Evolutionary conservation across 2,329 filamentous ascomycete species (phyloP).

Genomic region (Epichloe baconii): DNA sequence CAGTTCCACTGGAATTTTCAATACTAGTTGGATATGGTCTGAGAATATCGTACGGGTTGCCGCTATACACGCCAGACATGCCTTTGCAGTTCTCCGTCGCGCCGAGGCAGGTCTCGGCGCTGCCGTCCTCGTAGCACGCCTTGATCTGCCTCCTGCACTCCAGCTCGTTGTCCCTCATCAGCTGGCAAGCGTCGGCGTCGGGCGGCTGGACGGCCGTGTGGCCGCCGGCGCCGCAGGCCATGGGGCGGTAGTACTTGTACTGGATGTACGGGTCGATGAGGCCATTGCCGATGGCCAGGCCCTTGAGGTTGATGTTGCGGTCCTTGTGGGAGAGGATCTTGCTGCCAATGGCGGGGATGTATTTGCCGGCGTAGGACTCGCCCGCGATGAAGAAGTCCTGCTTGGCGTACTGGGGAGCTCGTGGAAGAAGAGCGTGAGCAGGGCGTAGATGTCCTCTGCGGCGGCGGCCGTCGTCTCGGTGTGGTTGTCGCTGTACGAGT

Average conservation of each 20-base stretch:
- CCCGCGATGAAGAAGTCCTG: slow-evolving; percentile 97
- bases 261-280: slow-evolving; percentile 86
- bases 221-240: slow-evolving; percentile 93
- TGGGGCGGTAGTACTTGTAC: slow-evolving; percentile 88
- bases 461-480: slow-evolving; percentile 90
- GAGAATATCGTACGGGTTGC: slow-evolving; percentile 90
- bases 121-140: slow-evolving; percentile 82
- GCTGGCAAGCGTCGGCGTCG: slow-evolving; percentile 56
- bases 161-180: slow-evolving; percentile 83
- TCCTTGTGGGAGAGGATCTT: slow-evolving; percentile 90
- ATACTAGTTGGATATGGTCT: slow-evolving; percentile 44
- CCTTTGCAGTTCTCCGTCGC: slow-evolving; percentile 98
- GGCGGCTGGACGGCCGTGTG: slow-evolving; percentile 75
- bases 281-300: slow-evolving; percentile 88
- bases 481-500: slow-evolving; percentile 46
- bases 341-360: slow-evolving; percentile 81
- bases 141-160: slow-evolving; percentile 81
- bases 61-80: slow-evolving; percentile 82
- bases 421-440: slow-evolving; percentile 95
- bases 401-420: slow-evolving; percentile 85
- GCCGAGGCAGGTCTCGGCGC: slow-evolving; percentile 74
- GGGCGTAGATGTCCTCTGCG: slow-evolving; percentile 92
- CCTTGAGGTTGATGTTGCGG: slow-evolving; percentile 95
- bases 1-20: slow-evolving; percentile 6
- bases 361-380: slow-evolving; percentile 90